phyloP scores from a whole-genome alignment of 2,329 filamentous ascomycete species.

The Monascus ruber region DNA sequence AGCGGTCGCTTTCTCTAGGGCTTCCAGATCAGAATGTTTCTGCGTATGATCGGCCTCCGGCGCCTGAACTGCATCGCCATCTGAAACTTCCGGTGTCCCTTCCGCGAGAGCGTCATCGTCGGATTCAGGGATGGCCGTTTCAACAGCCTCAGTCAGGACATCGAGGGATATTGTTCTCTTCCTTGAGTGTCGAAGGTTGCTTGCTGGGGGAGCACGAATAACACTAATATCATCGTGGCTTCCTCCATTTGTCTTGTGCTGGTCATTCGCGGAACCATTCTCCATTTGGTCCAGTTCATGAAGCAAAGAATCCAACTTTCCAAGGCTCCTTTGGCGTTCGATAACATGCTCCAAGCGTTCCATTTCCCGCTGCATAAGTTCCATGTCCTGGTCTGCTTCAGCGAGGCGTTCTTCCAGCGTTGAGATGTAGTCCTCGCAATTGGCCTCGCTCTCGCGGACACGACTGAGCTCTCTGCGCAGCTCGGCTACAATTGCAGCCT shows the following conservation, averaged over 20 bases:
- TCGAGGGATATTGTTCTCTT: constrained; percentile 28
- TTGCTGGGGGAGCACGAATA: constrained; percentile 3
- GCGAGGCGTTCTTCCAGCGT: constrained; percentile 90
- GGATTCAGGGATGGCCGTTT: constrained; percentile 35
- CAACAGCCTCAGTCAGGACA: constrained; percentile 33
- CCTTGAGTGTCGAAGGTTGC: constrained; percentile 14
- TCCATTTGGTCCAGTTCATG: constrained; percentile 70
- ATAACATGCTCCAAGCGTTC: constrained; percentile 89
- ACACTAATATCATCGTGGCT: constrained; percentile 6
- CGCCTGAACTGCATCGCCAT: constrained; percentile 12
- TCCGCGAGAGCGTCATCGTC: constrained; percentile 32
- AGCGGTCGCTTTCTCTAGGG: constrained; percentile 24
- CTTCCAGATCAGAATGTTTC: constrained; percentile 23
- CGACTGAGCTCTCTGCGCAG: constrained; percentile 84
- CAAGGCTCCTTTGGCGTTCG: constrained; percentile 86
- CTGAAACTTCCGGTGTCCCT: constrained; percentile 16
- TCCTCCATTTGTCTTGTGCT: constrained; percentile 13
- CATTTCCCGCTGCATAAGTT: constrained; percentile 94
- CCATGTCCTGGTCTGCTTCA: constrained; percentile 89
- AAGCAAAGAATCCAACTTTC: constrained; percentile 84
- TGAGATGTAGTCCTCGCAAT: constrained; percentile 92
- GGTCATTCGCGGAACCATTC: constrained; percentile 36
- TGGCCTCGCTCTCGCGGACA: constrained; percentile 77
- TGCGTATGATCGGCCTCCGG: constrained; percentile 8
- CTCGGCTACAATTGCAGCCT: constrained; percentile 70